Evolutionary conservation across 1,284 basidiomycete genomes (phyloP), one percentile per base, ranked within the genome.

Genomic region (Ustilago cynodontis): DNA sequence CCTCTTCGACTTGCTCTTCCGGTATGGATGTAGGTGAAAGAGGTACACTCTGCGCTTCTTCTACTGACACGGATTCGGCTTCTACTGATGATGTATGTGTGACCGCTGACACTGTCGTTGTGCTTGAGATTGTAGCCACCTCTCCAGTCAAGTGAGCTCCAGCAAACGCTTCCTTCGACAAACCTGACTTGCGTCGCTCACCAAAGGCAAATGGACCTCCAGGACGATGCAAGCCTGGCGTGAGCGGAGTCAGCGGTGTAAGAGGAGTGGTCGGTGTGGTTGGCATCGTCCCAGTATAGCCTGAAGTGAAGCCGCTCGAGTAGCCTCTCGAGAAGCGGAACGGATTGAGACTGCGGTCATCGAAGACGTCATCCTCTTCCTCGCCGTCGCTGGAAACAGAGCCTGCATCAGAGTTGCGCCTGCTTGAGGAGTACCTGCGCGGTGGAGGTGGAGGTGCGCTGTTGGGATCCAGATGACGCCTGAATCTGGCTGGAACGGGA

Each of bases 401-500:
- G 3, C 4, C 18, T 14, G 64, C 20, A 2, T 10, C 10, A 1
- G 66, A 69, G 24, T 33, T 45, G n/a, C 51, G 50, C 22, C 56
- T 43, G 28, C 56, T 63, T 7, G 60, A 8, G 1, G 33, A 31
- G 31, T 49, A 20, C n/a, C 39, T 50, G 33, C 26, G 35, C 22
- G 50, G 18, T 18, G 49, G 28, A 20, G 52, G 26, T 14, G 24
- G 18, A 8, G 49, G 16, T 3, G 57, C 33, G 9, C n/a, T 22
- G 54, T 13, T 57, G 5, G 33, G 20, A 24, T 59, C 33, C n/a
- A 66, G 35, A 26, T 56, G 58, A 3, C 60, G 55, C 28, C 59
- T 52, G 51, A 59, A 62, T 24, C 66, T 62, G 24, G 47, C 60
- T 11, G 66, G 66, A 9, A 63, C 60, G 6, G 60, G 66, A 29